A percentile compares a stretch with the other conserved stretches of the same genome.
Evolutionary conservation across 768 basidiomycete genomes (phyloP).

Genomic region (Auricularia auricula-judae): DNA sequence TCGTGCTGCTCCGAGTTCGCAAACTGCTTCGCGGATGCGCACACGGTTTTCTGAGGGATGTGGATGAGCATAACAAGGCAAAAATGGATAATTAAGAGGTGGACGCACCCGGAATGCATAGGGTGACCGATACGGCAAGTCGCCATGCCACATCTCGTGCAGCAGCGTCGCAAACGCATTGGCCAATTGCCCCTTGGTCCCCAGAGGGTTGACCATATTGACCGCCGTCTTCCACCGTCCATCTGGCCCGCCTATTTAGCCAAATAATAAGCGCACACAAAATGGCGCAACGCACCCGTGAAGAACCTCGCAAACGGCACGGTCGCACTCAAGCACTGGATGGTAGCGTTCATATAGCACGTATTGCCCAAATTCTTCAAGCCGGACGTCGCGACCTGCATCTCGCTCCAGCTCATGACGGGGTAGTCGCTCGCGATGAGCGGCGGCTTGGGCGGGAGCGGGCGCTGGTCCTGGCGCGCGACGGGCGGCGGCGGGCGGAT

Average conservation of each 20-base stretch:
- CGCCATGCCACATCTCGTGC: conserved; percentile 79
- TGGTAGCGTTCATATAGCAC: conserved; percentile 98
- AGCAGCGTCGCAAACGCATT: conserved; percentile 74
- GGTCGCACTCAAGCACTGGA: conserved; percentile 93
- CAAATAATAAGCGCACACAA: not conserved
- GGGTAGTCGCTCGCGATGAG: conserved; percentile 68
- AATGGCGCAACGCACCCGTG: conserved; percentile 43
- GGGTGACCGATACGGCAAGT: conserved; percentile 74
- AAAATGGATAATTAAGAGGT: not conserved
- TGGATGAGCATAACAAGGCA: conserved; percentile 4
- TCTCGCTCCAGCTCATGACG: conserved; percentile 74
- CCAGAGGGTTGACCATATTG: conserved; percentile 76
- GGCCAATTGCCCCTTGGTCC: conserved; percentile 76
- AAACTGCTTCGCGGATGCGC: conserved; percentile 57
- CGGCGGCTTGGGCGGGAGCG: conserved; percentile 43
- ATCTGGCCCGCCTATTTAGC: conserved; percentile 29
- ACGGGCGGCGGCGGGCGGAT: conserved; percentile 70
- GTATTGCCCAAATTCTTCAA: conserved; percentile 95
- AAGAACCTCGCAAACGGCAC: conserved; percentile 91
- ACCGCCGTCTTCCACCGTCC: conserved; percentile 73
- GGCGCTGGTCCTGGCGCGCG: conserved; percentile 68
- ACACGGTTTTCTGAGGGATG: conserved; percentile 42
- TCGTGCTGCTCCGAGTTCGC: conserved; percentile 88
- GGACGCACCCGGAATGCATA: conserved; percentile 63
- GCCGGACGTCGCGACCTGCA: conserved; percentile 69